Evolutionary conservation across 78 protist species (phyloP), one percentile per base, ranked within the genome.

Genomic region (Dictyostelium capitatum): DNA sequence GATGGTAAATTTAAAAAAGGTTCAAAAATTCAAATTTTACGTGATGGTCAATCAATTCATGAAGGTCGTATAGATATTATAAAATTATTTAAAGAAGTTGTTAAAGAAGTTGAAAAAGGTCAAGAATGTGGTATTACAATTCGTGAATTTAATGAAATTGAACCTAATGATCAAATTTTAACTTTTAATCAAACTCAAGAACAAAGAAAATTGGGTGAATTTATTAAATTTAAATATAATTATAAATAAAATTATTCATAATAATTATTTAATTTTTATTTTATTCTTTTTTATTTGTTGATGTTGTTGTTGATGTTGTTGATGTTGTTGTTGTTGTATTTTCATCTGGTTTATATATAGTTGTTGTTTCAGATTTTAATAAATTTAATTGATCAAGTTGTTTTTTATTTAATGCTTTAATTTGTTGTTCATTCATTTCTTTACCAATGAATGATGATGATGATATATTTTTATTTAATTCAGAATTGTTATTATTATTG

Each of bases 81-180:
- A 14, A 82, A 56, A 69, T 89, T 73, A 19, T 79, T 78, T 43
- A 91, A 91, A 57, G 95, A 91, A 43, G 20, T 30, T 25, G 90
- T 91, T 20, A 83, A 82, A 51, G 95, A 91, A 46, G 81, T 91
- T 23, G 57, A 30, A 50, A 82, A 82, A 41, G 95, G 95, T 32
- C 82, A 78, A 69, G 95, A 91, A 41, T 91, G 95, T 74, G 95
- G 95, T 82, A 57, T 91, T 17, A 51, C 72, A 54, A 25, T 82
- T 30, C 64, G 83, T 59, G 69, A 74, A 6, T 80, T 43, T n/a
- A 72, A 73, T 54, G 83, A 59, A 14, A 8, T 91, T 37, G 6
- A 46, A 46, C 32, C 12, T n/a, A 72, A 53, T 37, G 95, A 91
- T 74, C 15, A 17, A 5, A 41, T 91, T 1, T 28, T 83, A 1